Evolutionary conservation across 768 basidiomycete species (phyloP), one percentile per base, ranked within the genome.

Genomic region (Boletellus sp.): DNA sequence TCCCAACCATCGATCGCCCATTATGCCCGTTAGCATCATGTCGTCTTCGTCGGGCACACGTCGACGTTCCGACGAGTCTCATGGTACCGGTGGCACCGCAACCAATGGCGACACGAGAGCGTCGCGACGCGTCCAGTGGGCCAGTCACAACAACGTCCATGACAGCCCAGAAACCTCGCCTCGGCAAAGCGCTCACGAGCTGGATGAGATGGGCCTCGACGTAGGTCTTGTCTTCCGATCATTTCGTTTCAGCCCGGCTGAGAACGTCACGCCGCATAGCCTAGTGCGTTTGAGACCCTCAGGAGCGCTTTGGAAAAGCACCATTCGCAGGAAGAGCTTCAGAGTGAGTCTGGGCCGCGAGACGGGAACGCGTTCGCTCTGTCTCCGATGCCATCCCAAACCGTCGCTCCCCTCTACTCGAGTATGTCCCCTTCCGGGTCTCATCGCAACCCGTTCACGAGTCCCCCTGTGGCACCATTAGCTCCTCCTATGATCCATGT

Each of bases 101-200:
- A 40, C 59, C 5, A 45, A 58, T 3, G 47, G 47, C 15, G 76
- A 74, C 5, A 60, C 61, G n/a, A 74, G 74, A 53, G 76, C 76
- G 2, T 77, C 76, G 2, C 73, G 76, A 20, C 78, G 74, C 41
- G 77, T 82, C 3, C 80, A 81, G 53, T 80, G 79, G 80, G 65
- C 72, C 12, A 66, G 68, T 43, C 54, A 54, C 22, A 59, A 63
- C n/a, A 59, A 63, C 8, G 52, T 56, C 32, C 54, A 57, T 43
- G 20, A 17, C 2, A 26, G 44, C 10, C n/a, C 37, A 19, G 47
- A 42, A 2, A 7, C 35, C 17, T 60, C 51, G 4, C 47, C 59
- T 20, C 56, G 33, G 26, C 20, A 31, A 28, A 57, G 53, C 19
- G 54, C 64, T n/a, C 74, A 76, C 45, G 73, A 69, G 22, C 67